These are phyloP conservation scores for Neoascochyta sp. DNA, from an alignment of 2,329 filamentous ascomycete species.

Conservation along the genomic window DNA sequence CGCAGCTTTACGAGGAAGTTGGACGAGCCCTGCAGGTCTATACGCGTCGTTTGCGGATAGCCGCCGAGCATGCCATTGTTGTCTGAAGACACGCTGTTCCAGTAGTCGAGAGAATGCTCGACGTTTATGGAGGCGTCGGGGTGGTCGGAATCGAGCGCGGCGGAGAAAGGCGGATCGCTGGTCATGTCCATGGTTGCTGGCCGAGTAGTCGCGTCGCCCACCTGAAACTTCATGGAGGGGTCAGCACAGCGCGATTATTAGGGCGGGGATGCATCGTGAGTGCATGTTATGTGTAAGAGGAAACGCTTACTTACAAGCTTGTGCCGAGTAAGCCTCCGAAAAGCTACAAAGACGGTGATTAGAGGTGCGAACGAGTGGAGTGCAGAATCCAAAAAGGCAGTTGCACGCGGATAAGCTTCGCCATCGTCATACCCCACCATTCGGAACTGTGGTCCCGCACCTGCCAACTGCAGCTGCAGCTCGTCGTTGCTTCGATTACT, in stretches of 20 bases:
- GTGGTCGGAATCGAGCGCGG: constrained; percentile 15
- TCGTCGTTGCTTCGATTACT: constrained; percentile 12
- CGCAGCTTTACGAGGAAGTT: constrained; percentile 66
- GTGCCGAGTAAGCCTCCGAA: constrained; percentile 1
- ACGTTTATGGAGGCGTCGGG: constrained; percentile 47
- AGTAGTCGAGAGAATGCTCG: constrained; percentile 48
- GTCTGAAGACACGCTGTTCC: constrained; percentile 51
- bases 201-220: no score
- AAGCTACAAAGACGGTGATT: constrained; percentile 3
- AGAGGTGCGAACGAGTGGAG: constrained; percentile 11
- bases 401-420: constrained; percentile 19
- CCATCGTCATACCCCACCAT: constrained; percentile 14
- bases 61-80: constrained; percentile 77
- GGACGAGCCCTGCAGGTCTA: constrained; percentile 67
- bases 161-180: constrained; percentile 17
- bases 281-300: no score
- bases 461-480: constrained; percentile 4
- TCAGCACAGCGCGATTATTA: no score
- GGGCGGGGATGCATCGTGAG: no score
- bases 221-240: no score
- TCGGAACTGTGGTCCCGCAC: constrained; percentile 7
- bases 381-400: constrained; percentile 20
- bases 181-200: constrained; percentile 26
- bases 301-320: no score
- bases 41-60: constrained; percentile 63